These are phyloP conservation scores for Microdochium nivale DNA, from an alignment of 2,329 filamentous ascomycete species.

Conservation along the genomic window DNA sequence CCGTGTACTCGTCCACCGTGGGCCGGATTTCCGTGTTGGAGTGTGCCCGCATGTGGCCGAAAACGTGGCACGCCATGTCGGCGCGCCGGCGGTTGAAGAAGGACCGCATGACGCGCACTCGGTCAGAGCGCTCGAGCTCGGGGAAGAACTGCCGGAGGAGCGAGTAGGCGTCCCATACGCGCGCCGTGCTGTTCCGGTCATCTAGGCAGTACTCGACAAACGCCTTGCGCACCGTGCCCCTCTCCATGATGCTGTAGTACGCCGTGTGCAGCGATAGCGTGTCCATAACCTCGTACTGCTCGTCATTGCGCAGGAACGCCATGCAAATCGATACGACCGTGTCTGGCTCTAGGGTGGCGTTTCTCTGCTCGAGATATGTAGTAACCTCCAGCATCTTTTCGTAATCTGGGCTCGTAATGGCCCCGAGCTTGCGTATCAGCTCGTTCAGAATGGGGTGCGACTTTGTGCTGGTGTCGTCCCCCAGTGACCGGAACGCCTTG, in stretches of 20 bases:
- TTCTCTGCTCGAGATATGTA: slow-evolving; percentile 62
- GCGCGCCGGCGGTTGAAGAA: slow-evolving; percentile 73
- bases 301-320: slow-evolving; percentile 66
- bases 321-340: slow-evolving; percentile 68
- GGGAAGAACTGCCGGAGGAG: slow-evolving; percentile 56
- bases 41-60: slow-evolving; percentile 88
- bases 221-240: slow-evolving; percentile 54
- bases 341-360: slow-evolving; percentile 60
- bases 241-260: slow-evolving; percentile 61
- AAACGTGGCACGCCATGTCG: slow-evolving; percentile 80
- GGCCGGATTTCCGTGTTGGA: slow-evolving; percentile 55
- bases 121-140: slow-evolving; percentile 54
- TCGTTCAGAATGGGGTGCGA: slow-evolving; percentile 60
- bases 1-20: slow-evolving; percentile 64
- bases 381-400: slow-evolving; percentile 65
- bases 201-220: slow-evolving; percentile 64
- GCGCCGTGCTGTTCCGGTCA: slow-evolving; percentile 48
- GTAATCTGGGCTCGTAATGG: slow-evolving; percentile 52
- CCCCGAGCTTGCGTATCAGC: slow-evolving; percentile 62
- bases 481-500: slow-evolving; percentile 53
- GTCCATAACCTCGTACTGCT: slow-evolving; percentile 72
- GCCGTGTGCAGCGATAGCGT: slow-evolving; percentile 68
- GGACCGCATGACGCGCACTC: slow-evolving; percentile 66
- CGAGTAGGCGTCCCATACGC: slow-evolving; percentile 58
- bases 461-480: slow-evolving; percentile 44